Conservation (phyloP, 2,329 filamentous ascomycete species). For the Colletotrichum karsti region DNA sequence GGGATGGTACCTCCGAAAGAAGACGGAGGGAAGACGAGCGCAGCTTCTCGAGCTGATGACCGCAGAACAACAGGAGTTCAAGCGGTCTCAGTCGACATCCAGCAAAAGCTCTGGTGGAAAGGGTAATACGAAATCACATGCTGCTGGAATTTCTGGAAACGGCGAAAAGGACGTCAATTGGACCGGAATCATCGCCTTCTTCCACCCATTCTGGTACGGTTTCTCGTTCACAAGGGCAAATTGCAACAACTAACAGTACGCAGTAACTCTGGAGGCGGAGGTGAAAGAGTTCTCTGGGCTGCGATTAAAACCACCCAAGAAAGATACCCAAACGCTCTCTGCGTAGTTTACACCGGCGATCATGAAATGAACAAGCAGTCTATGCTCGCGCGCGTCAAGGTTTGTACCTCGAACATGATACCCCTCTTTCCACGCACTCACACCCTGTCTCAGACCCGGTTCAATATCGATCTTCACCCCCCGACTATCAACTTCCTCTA, state of each 20-base stretch:
- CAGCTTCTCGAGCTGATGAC: slow-evolving; percentile 63
- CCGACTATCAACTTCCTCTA: slow-evolving; percentile 90
- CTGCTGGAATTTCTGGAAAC: slow-evolving; percentile 43
- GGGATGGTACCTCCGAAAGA: slow-evolving; percentile 70
- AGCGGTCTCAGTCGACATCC: slow-evolving; percentile 34
- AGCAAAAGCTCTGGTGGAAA: slow-evolving; percentile 63
- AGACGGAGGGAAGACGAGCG: slow-evolving; percentile 68
- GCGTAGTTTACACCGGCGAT: slow-evolving; percentile 94
- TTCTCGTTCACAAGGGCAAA: background rate
- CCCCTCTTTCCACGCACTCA: background rate
- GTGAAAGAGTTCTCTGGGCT: slow-evolving; percentile 95
- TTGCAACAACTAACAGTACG: slow-evolving; percentile 16
- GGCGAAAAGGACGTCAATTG: slow-evolving; percentile 65
- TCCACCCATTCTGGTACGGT: slow-evolving; percentile 94
- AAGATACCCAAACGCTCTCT: slow-evolving; percentile 87
- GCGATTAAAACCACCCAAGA: slow-evolving; percentile 91
- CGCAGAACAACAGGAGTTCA: slow-evolving; percentile 48
- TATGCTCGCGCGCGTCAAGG: slow-evolving; percentile 82
- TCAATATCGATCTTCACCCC: slow-evolving; percentile 89
- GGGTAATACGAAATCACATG: slow-evolving; percentile 64
- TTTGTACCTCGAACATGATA: slow-evolving; percentile 42
- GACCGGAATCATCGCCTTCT: slow-evolving; percentile 91
- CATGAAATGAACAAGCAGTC: slow-evolving; percentile 84
- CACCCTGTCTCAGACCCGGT: slow-evolving; percentile 70
- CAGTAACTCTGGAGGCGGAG: slow-evolving; percentile 94